Evolutionary conservation across 2,329 filamentous ascomycete genomes (phyloP), one percentile per base, ranked within the genome.

Genomic region (Trichoderma koningii): DNA sequence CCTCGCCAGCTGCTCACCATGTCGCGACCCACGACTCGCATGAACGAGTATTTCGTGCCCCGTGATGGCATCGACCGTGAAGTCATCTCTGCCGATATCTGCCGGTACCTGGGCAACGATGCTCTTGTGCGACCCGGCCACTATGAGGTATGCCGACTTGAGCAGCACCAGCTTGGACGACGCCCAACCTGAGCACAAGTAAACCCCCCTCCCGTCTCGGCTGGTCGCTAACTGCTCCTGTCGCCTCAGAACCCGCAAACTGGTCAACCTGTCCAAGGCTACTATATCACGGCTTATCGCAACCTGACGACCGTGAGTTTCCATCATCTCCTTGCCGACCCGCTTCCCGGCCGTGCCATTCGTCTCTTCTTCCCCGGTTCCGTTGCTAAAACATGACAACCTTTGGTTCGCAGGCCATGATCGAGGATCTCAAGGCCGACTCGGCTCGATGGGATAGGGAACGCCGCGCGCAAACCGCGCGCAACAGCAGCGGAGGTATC

Each of bases 11-110:
- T 30, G 45, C 52, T 66, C 55, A 63, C 42, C 23, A 66, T 66
- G 64, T 66, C 64, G 59, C 64, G 64, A 45, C 64, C 64, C 52
- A 71, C 78, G 67, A 75, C 80, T 64, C 83, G 85, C 66, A 85
- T 89, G 76, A 91, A 91, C 77, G 89, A 92, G 79, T 93, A 92
- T 76, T 93, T 93, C 76, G 87, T 93, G 63, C 88, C 89, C 52
- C 87, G 89, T 73, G 89, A 92, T 77, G 90, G 90, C 74, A 93
- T 93, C 77, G 89, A 91, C 76, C 87, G 90, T 72, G 90, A 93
- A 77, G 90, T 93, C 72, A 92, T 93, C 78, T 91, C 91, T 68
- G 88, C 89, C 75, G 90, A 93, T 76, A 92, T 93, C 70, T 93
- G 90, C 81, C 89, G 90, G 74, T 93, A 92, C 76, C 84, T 93